Conservation (phyloP, 2,329 filamentous ascomycete species). For the Cladosporium phlei region DNA sequence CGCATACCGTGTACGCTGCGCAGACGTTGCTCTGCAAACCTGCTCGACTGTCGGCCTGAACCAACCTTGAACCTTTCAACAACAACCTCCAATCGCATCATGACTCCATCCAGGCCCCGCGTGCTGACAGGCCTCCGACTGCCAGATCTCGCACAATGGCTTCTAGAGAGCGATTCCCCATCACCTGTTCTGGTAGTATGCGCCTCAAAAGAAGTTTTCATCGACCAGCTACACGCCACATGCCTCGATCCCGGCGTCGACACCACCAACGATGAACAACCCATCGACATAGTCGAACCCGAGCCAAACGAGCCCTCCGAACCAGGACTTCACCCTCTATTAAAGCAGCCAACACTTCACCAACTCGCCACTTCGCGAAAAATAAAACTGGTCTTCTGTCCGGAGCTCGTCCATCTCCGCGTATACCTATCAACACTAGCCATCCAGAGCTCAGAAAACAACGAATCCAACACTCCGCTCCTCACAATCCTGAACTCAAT, state of each 20-base stretch:
- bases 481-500: constrained; percentile 64
- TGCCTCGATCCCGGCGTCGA: not conserved
- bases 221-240: constrained; percentile 48
- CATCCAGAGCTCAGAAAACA: constrained; percentile 10
- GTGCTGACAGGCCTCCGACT: constrained; percentile 20
- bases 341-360: constrained; percentile 1
- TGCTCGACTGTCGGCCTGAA: no score
- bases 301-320: not conserved
- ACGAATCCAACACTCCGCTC: constrained; percentile 31
- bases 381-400: constrained; percentile 66
- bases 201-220: constrained; percentile 59
- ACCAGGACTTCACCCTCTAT: not conserved
- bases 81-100: no score
- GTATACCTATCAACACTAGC: constrained; percentile 57
- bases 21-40: no score
- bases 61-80: no score
- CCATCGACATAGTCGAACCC: not conserved
- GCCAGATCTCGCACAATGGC: constrained; percentile 55
- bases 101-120: not conserved
- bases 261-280: constrained; percentile 4
- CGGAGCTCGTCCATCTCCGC: constrained; percentile 71
- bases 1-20: not conserved
- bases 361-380: constrained; percentile 59
- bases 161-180: constrained; percentile 53
- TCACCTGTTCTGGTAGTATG: constrained; percentile 69